Base-by-base conservation (phyloP, 768 basidiomycete species). In the Sporobolomyces pararoseus region DNA sequence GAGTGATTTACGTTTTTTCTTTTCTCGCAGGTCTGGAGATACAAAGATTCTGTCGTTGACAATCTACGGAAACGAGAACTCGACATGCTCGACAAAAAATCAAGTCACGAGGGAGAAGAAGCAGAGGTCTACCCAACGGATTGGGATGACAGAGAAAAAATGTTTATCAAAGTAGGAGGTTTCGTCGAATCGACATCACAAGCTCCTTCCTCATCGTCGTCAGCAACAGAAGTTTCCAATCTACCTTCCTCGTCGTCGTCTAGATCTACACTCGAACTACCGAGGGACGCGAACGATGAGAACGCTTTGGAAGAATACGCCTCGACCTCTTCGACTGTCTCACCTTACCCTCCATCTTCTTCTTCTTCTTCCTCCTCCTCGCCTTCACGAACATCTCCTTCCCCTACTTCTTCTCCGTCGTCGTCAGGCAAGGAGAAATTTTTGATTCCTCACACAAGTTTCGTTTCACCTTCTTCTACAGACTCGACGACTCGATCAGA, bases 11-110 rank as follows among this genome's bases (percentile, higher is more conserved):
- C n/a, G n/a, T n/a, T n/a, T n/a, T n/a, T n/a, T n/a, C n/a, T n/a
- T n/a, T n/a, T n/a, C n/a, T n/a, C n/a, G n/a, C 17, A 88, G 25
- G 80, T 93, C 17, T 87, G 89, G n/a, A 82, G 90, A 63, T 94
- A 94, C 76, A 86, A 87, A 70, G 89, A 92, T 72, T 81, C 78
- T 1, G 83, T 91, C 44, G 84, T 90, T 6, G 83, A 84, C 7
- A 79, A 82, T 51, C 81, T 92, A 17, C 86, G 88, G 75, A 78
- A 78, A 54, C 86, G 85, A 84, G 88, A 90, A 7, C 50, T 76
- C 63, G 65, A 50, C 13, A 47, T 65, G 14, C 23, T n/a, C 21
- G 4, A 25, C 5, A 1, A 4, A 4, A 14, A 14, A 19, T n/a
- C 29, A 25, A 9, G 2, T 23, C 13, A 12, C 10, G 27, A 29